phyloP scores from a whole-genome alignment of 106 monocot genomes.

The Apostasia ramifera region DNA sequence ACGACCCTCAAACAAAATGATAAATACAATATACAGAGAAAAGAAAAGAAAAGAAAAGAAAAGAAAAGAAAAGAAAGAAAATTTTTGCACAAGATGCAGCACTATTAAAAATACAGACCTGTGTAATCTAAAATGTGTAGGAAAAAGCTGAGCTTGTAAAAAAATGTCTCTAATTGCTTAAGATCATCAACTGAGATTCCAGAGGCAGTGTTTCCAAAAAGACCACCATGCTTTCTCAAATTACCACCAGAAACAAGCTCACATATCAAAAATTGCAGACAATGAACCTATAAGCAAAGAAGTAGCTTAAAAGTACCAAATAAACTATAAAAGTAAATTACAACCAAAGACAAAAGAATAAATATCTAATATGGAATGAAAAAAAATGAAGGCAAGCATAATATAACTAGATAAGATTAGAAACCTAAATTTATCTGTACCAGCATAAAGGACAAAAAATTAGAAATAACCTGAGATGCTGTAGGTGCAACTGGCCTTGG shows the following conservation, averaged over 20 bases:
- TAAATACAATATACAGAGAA: too few relatives aligned
- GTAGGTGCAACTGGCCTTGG: conserved; percentile 96
- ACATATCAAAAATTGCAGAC: conserved; percentile 91
- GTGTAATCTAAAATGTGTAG: conserved; percentile 93
- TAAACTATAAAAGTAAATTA: neutral
- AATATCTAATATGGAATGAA: neutral
- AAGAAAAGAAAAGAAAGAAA: neutral
- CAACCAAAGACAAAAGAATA: too few relatives aligned
- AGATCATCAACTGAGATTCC: conserved; percentile 89
- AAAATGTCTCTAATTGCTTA: conserved; percentile 92
- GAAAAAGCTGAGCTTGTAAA: conserved; percentile 99
- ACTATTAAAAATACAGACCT: conserved; percentile 32
- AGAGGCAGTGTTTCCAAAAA: conserved; percentile 87
- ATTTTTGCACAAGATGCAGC: neutral
- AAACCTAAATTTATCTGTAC: neutral
- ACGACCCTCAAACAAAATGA: neutral
- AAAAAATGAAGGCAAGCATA: neutral
- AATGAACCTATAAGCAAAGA: conserved; percentile 63
- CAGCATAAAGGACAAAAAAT: neutral
- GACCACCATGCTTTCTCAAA: conserved; percentile 78
- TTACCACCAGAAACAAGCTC: conserved; percentile 96
- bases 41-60: neutral
- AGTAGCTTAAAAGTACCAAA: conserved; percentile 1
- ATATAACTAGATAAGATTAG: neutral
- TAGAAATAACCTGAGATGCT: conserved; percentile 69